Conservation (phyloP, 129 eudicot species). For the Centaurea solstitialis region DNA sequence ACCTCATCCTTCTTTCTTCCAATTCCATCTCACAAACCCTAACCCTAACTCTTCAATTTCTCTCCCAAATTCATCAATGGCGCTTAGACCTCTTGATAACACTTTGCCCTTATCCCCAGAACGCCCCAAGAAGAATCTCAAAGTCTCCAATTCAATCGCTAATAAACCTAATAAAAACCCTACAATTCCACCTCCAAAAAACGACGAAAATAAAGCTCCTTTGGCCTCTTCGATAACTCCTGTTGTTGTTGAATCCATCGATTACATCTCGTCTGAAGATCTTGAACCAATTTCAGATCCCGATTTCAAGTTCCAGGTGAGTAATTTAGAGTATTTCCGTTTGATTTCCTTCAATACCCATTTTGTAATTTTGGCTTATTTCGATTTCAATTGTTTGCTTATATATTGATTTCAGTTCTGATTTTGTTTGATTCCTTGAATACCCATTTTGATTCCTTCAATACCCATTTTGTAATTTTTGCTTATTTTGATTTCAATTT, state of each 20-base stretch:
- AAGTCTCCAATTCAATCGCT: constrained; percentile 31
- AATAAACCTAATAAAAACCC: constrained; percentile 33
- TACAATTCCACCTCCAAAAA: constrained; percentile 16
- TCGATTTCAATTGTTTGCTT: neutral
- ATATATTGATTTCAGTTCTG: no score
- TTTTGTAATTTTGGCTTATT: neutral
- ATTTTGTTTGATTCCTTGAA: neutral
- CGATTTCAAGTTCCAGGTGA: constrained; percentile 50
- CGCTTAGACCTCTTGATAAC: constrained; percentile 75
- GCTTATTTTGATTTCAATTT: neutral
- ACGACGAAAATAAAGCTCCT: constrained; percentile 65
- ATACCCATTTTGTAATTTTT: constrained; percentile 8
- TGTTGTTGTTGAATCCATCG: constrained; percentile 50
- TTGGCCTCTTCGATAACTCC: constrained; percentile 24
- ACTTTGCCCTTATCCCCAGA: constrained; percentile 54
- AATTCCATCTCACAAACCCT: neutral
- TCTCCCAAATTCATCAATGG: constrained; percentile 39
- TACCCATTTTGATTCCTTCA: neutral
- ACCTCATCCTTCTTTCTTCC: constrained; percentile 3
- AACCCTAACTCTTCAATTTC: constrained; percentile 7
- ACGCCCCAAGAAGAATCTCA: constrained; percentile 65
- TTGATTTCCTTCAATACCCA: neutral
- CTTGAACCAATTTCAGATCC: constrained; percentile 67
- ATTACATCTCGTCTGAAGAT: constrained; percentile 69
- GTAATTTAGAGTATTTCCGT: neutral